phyloP scores from a whole-genome alignment of 106 monocot genomes.

The Narthecium ossifragum region DNA sequence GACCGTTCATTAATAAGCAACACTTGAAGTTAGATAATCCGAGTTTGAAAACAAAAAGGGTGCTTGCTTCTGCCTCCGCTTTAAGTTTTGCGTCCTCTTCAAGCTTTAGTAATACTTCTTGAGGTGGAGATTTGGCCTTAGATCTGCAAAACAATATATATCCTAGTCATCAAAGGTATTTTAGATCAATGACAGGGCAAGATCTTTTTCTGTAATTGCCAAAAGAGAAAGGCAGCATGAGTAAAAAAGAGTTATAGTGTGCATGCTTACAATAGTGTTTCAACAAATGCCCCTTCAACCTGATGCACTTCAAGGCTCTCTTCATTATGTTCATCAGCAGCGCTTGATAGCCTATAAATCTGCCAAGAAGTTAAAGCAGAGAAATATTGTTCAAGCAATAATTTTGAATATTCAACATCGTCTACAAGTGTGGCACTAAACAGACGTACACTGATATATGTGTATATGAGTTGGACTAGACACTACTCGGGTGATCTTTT shows the following conservation, averaged over 20 bases:
- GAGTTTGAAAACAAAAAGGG: conserved; percentile 74
- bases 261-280: conserved; percentile 57
- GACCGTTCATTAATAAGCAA: conserved; percentile 91
- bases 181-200: too few species aligned
- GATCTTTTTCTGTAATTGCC: too few species aligned
- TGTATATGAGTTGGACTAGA: too few species aligned
- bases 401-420: too few species aligned
- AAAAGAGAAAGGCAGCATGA: too few species aligned
- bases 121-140: conserved; percentile 74
- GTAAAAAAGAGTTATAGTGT: too few species aligned
- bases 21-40: conserved; percentile 75
- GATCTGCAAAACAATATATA: conserved; percentile 63
- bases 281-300: conserved; percentile 92
- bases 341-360: conserved; percentile 45
- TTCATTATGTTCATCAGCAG: conserved; percentile 49
- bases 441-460: too few species aligned
- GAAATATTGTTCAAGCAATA: too few species aligned
- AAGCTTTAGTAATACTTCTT: conserved; percentile 70
- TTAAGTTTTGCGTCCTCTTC: conserved; percentile 52
- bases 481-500: too few species aligned
- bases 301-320: conserved; percentile 79
- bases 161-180: too few species aligned
- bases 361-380: too few species aligned
- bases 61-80: conserved; percentile 57
- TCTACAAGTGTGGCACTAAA: too few species aligned